Evolutionary conservation across 1,284 basidiomycete species (phyloP).

Genomic region (Takashimella tepidaria): DNA sequence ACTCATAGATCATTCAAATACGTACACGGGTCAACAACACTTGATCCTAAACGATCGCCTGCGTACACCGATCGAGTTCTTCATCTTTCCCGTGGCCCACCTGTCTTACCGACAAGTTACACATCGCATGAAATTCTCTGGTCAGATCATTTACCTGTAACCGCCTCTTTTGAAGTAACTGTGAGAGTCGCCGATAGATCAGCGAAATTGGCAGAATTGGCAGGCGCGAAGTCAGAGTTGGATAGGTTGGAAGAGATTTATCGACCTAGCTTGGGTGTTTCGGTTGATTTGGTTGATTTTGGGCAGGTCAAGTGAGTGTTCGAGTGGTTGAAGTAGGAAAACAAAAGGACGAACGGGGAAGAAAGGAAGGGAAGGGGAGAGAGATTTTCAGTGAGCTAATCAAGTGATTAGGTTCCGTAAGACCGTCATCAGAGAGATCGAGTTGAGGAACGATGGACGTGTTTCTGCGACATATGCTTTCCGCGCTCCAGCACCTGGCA

Average conservation of each 20-base stretch:
- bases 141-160: conserved; percentile 43
- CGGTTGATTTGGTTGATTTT: conserved; percentile 50
- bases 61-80: conserved; percentile 43
- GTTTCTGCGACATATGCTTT: conserved; percentile 36
- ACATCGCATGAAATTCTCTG: conserved; percentile 37
- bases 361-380: no score
- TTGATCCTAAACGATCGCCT: conserved; percentile 34
- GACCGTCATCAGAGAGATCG: conserved; percentile 17
- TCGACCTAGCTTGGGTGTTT: conserved; percentile 51
- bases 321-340: no score
- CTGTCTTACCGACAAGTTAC: conserved; percentile 16
- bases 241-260: conserved; percentile 48
- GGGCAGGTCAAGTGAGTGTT: conserved; percentile 27
- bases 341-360: no score
- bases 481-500: conserved; percentile 27
- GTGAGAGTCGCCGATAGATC: conserved; percentile 27
- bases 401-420: conserved; percentile 14
- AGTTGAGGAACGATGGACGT: conserved; percentile 30
- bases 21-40: conserved; percentile 34
- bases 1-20: conserved; percentile 43
- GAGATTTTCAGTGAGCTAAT: no score
- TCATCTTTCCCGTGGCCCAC: conserved; percentile 10
- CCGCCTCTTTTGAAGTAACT: conserved; percentile 16
- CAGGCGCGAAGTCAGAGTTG: conserved; percentile 44
- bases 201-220: conserved; percentile 39